These are phyloP conservation scores for Ramaria sp. DNA, from an alignment of 768 basidiomycete species.

Conservation along the genomic window DNA sequence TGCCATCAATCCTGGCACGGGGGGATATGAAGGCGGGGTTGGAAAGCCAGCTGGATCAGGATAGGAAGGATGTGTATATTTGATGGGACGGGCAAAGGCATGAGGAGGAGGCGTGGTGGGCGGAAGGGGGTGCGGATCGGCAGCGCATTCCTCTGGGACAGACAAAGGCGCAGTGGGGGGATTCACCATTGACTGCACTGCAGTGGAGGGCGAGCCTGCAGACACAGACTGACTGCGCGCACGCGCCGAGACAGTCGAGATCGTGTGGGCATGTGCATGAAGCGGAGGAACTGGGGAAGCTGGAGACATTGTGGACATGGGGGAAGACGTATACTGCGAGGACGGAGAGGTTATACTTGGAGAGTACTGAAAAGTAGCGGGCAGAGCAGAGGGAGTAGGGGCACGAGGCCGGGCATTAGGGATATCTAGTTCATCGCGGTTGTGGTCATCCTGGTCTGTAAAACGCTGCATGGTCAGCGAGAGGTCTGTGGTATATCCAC, in stretches of 20 bases:
- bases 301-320: neutral
- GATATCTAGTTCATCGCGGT: neutral
- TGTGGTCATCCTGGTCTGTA: neutral
- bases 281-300: neutral
- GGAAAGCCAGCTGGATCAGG: slow-evolving; percentile 66
- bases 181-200: neutral
- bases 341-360: neutral
- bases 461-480: slow-evolving; percentile 2
- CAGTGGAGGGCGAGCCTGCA: neutral
- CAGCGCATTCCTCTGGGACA: neutral
- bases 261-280: slow-evolving; percentile 1
- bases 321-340: neutral
- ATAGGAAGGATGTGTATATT: slow-evolving; percentile 44
- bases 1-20: slow-evolving; percentile 28
- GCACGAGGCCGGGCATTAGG: neutral
- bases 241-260: neutral
- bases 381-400: neutral
- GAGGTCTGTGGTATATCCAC: neutral
- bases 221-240: slow-evolving; percentile 6
- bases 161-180: neutral
- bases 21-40: slow-evolving; percentile 32
- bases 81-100: slow-evolving; percentile 34
- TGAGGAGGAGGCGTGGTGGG: slow-evolving; percentile 13
- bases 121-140: neutral
- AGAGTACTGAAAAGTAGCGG: neutral